Conservation (phyloP, 2,329 filamentous ascomycete species). For the Talaromyces sp. region DNA sequence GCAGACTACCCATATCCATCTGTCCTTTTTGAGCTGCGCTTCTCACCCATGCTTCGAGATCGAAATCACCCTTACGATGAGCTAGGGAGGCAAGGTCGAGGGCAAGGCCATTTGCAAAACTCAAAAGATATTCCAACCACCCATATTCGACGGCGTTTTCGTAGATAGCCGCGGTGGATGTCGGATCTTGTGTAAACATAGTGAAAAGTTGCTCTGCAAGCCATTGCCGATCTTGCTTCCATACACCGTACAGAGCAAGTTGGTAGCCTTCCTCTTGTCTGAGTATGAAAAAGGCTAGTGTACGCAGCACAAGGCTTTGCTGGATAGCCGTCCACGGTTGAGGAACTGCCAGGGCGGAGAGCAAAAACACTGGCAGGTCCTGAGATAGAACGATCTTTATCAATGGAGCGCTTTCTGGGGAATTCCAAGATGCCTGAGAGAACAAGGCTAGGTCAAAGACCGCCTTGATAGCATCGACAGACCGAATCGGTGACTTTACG, state of each 20-base stretch:
- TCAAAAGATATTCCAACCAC: conserved; percentile 80
- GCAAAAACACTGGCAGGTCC: conserved; percentile 50
- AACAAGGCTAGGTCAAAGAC: conserved; percentile 62
- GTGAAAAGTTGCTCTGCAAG: conserved; percentile 77
- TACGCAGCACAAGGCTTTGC: conserved; percentile 47
- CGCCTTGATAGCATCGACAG: conserved; percentile 73
- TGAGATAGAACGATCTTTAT: conserved; percentile 60
- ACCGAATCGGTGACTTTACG: conserved; percentile 81
- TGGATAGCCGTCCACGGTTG: conserved; percentile 50
- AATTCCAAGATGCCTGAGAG: conserved; percentile 56
- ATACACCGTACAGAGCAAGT: conserved; percentile 86
- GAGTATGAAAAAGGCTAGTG: conserved; percentile 76
- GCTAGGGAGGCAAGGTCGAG: conserved; percentile 83
- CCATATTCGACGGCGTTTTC: conserved; percentile 76
- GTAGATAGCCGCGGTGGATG: conserved; percentile 66
- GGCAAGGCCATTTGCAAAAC: conserved; percentile 76
- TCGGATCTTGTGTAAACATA: conserved; percentile 66
- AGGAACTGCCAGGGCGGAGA: conserved; percentile 47
- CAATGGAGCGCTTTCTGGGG: conserved; percentile 55
- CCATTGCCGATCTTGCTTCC: conserved; percentile 87
- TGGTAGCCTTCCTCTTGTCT: conserved; percentile 75
- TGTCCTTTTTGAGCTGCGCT: conserved; percentile 63
- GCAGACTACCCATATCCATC: conserved; percentile 64
- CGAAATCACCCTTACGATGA: conserved; percentile 74
- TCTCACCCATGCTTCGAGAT: conserved; percentile 76